Percentiles rank a stretch among this genome's conserved stretches.
Evolutionary conservation across 208 protist genomes (phyloP).

Genomic region (Acanthamoeba culbertsoni): DNA sequence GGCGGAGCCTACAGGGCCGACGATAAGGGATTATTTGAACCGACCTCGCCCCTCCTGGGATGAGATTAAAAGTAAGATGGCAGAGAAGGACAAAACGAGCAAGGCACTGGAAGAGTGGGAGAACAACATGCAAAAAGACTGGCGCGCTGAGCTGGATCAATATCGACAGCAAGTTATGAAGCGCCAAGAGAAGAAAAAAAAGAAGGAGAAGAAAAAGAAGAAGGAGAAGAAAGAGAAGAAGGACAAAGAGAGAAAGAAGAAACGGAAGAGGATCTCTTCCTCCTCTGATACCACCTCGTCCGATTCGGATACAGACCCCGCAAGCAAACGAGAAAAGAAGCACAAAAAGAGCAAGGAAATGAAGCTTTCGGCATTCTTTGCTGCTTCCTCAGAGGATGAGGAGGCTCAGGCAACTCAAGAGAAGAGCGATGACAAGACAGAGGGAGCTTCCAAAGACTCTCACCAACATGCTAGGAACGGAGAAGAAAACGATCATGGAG

Average conservation of each 20-base stretch:
- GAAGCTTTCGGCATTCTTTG: constrained; percentile 23
- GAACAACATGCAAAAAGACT: constrained; percentile 9
- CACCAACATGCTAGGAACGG: no score
- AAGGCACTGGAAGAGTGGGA: constrained; percentile 4
- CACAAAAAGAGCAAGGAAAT: neutral
- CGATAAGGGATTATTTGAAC: constrained; percentile 17
- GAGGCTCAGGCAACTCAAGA: no score
- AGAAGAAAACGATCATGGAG: neutral
- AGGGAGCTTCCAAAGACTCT: no score
- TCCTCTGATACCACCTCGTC: neutral
- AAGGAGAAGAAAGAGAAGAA: neutral
- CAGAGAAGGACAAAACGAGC: constrained; percentile 4
- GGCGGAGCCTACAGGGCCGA: neutral
- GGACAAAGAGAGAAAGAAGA: neutral
- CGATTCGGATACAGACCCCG: neutral
- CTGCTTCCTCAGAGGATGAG: neutral
- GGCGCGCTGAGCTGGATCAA: neutral
- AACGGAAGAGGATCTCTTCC: neutral
- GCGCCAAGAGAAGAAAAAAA: neutral
- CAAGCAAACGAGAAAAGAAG: neutral
- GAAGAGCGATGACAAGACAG: no score
- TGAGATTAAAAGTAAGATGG: neutral
- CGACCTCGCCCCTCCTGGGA: neutral
- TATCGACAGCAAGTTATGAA: constrained; percentile 17
- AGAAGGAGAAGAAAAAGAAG: neutral